Percentiles rank a stretch among this genome's conserved stretches.
Conservation (phyloP, 106 monocot genomes). For the Acorus gramineus region DNA sequence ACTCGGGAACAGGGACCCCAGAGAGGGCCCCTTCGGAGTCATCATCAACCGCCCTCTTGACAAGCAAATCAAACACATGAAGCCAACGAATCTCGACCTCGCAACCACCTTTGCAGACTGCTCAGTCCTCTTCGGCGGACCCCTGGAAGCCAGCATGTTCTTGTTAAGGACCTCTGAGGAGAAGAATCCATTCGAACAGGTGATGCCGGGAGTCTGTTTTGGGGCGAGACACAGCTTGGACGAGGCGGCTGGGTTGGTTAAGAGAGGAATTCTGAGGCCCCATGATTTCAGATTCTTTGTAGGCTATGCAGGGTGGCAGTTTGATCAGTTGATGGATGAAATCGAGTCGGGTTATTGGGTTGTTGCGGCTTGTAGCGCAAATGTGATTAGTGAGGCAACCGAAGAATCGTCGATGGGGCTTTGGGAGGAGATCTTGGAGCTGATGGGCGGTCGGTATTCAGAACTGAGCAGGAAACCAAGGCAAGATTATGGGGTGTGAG, state of each 20-base stretch:
- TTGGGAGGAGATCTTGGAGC: slow-evolving; percentile 81
- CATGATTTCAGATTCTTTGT: slow-evolving; percentile 78
- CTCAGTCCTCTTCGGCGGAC: not conserved
- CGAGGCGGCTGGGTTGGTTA: slow-evolving; percentile 48
- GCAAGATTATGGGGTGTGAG: slow-evolving; percentile 15
- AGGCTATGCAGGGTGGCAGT: slow-evolving; percentile 82
- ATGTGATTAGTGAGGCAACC: slow-evolving; percentile 27
- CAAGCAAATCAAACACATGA: not conserved
- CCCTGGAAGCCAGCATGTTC: slow-evolving; percentile 5
- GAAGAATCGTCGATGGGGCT: slow-evolving; percentile 21
- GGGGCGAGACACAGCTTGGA: slow-evolving; percentile 49
- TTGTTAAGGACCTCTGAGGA: slow-evolving; percentile 4
- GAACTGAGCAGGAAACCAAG: slow-evolving; percentile 78
- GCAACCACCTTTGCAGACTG: not conserved
- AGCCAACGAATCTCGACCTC: not conserved
- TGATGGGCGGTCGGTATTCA: slow-evolving; percentile 84
- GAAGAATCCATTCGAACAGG: slow-evolving; percentile 30
- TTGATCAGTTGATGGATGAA: slow-evolving; percentile 68
- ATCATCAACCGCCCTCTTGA: slow-evolving; percentile 2
- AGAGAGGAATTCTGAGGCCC: slow-evolving; percentile 42
- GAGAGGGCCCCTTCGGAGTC: slow-evolving; percentile 4
- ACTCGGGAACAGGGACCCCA: not conserved
- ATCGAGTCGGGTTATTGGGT: slow-evolving; percentile 73
- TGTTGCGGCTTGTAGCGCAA: slow-evolving; percentile 75
- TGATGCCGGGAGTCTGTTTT: slow-evolving; percentile 55